Evolutionary conservation across 495 filamentous ascomycete genomes (phyloP).

Genomic region (Aspergillus hancockii): DNA sequence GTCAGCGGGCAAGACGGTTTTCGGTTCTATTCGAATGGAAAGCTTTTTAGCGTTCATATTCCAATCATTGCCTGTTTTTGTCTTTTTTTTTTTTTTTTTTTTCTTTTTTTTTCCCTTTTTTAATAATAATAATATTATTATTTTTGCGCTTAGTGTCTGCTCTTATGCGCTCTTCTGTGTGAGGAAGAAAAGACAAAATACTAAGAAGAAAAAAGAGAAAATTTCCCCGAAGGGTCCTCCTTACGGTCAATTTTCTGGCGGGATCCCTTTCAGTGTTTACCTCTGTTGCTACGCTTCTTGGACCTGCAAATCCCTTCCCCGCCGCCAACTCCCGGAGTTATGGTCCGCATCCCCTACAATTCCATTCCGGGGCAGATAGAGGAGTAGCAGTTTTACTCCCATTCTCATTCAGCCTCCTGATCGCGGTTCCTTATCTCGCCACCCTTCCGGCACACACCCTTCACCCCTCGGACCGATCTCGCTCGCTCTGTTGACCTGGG

Average conservation of each 20-base stretch:
- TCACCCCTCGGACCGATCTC: background rate
- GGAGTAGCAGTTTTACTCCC: slow-evolving; percentile 19
- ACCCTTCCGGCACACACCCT: background rate
- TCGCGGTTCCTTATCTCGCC: background rate
- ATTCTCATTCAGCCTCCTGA: slow-evolving; percentile 4
- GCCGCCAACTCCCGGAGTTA: slow-evolving; percentile 20
- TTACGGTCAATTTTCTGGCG: slow-evolving; percentile 3
- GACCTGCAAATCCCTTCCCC: slow-evolving; percentile 13
- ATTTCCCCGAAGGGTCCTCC: slow-evolving; percentile 6
- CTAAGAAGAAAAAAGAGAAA: background rate
- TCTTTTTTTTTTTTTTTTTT: background rate
- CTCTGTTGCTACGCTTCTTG: background rate
- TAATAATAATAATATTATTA: too few relatives aligned
- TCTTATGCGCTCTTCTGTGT: background rate
- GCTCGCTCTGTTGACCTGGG: slow-evolving; percentile 2
- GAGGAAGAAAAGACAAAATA: background rate
- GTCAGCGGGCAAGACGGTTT: background rate
- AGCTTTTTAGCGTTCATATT: background rate
- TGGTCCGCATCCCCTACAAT: slow-evolving; percentile 25
- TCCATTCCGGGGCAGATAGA: slow-evolving; percentile 15
- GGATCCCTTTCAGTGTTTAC: slow-evolving; percentile 1
- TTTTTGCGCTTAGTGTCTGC: too few relatives aligned
- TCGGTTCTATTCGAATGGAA: background rate
- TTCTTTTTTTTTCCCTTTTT: background rate
- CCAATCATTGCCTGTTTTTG: slow-evolving; percentile 3